Evolutionary conservation across 2,329 filamentous ascomycete species (phyloP).

Genomic region (Microascus cirrosus): DNA sequence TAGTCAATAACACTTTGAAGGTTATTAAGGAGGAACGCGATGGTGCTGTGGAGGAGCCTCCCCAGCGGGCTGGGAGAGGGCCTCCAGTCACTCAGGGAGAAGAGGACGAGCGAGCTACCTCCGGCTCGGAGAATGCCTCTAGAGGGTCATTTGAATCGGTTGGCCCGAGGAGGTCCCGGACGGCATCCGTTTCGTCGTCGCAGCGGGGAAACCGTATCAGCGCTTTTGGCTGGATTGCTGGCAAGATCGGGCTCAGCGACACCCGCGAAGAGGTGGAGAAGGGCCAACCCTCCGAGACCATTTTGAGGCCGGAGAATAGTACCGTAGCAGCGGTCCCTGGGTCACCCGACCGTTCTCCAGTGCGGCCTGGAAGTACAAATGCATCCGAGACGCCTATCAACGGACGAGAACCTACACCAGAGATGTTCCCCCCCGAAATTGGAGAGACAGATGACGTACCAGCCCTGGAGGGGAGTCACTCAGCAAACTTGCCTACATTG

Average conservation of each 20-base stretch:
- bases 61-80: conserved; percentile 4
- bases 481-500: no score
- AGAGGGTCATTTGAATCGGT: background rate
- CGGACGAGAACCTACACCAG: no score
- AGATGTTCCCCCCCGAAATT: no score
- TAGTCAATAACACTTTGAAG: conserved; percentile 5
- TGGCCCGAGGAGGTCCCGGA: background rate
- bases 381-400: no score
- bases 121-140: background rate
- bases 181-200: background rate
- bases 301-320: no score
- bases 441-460: no score
- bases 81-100: background rate
- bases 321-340: no score
- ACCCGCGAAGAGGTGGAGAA: background rate
- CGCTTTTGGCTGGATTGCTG: conserved; percentile 2
- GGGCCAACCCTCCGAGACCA: background rate
- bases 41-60: background rate
- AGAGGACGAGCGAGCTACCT: background rate
- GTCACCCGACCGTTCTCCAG: background rate
- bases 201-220: conserved; percentile 1
- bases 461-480: no score
- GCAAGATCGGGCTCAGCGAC: conserved; percentile 1
- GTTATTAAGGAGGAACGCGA: conserved; percentile 2
- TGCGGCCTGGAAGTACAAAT: no score